Base-by-base conservation (phyloP, 1,284 basidiomycete species). In the Spongiforma sp. region DNA sequence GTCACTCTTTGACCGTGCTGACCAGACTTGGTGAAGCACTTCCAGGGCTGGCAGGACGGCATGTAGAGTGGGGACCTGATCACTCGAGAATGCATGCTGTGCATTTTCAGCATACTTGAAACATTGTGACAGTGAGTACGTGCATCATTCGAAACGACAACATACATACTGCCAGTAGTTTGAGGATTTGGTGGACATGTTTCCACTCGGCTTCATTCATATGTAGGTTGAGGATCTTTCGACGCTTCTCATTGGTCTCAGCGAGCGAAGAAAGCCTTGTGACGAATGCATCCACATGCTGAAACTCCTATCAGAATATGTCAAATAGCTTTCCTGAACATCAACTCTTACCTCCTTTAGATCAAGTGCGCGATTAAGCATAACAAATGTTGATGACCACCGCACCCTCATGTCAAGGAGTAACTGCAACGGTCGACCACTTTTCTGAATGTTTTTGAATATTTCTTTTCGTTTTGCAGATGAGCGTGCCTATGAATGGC, bases 361-460 rank as follows among this genome's bases (percentile, higher is more conserved):
- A 2, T 64, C 34, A 1, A 60, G 41, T 26, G 41, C 52, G 17
- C 3, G 14, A 48, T 6, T 3, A 26, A 63, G 34, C 62, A 63
- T 62, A 0, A 48, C 2, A 26, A 36, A 62, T 5, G 39, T 62
- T 3, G 28, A 55, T 17, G 34, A 60, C 59, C 62, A 60, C 21
- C n/a, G 2, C 30, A 57, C 55, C 21, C 32, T 50, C 55, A 62
- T 62, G 30, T 62, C 55, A 19, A 62, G 55, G 4, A 62, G 34
- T 26, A 62, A 39, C 1, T 60, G 48, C 19, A 60, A 10, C 32
- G 30, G 52, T 7, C 10, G 4, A 5, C 5, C 2, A 0, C 4
- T 1, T 14, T 32, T 55, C 26, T 61, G 60, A 21, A 61, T 28
- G 11, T 8, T 48, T 54, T 56, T 61, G 12, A 61, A 61, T 17